These are phyloP conservation scores for Diplodia corticola DNA, from an alignment of 2,329 filamentous ascomycete species.

Conservation along the genomic window DNA sequence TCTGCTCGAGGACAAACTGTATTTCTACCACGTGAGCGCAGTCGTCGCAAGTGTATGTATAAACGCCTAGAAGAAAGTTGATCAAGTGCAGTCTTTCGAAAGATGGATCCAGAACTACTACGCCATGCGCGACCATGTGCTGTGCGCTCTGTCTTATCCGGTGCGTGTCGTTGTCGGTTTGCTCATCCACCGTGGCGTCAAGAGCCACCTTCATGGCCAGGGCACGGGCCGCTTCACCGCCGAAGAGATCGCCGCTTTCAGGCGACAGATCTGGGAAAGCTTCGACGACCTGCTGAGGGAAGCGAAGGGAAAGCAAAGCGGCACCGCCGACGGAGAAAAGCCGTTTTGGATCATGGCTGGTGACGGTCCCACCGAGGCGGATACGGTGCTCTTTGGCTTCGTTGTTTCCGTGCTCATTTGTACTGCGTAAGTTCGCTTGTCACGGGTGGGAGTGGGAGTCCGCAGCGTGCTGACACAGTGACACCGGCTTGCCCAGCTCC, in stretches of 20 bases:
- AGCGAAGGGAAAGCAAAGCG: slow-evolving; percentile 34
- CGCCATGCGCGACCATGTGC: slow-evolving; percentile 55
- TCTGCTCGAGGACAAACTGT: slow-evolving; percentile 61
- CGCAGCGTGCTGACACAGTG: neutral
- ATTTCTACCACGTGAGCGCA: slow-evolving; percentile 53
- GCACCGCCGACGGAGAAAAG: slow-evolving; percentile 23
- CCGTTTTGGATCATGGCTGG: slow-evolving; percentile 62
- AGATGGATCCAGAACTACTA: slow-evolving; percentile 62
- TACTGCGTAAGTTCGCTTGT: slow-evolving; percentile 50
- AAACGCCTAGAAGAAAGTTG: neutral
- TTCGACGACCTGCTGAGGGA: slow-evolving; percentile 49
- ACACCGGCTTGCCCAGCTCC: slow-evolving; percentile 24
- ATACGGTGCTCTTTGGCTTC: slow-evolving; percentile 60
- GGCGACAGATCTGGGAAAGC: slow-evolving; percentile 56
- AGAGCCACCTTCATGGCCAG: slow-evolving; percentile 55
- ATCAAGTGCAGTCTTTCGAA: slow-evolving; percentile 46
- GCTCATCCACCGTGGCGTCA: slow-evolving; percentile 49
- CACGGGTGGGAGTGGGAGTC: neutral
- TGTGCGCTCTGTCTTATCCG: slow-evolving; percentile 54
- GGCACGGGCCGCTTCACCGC: slow-evolving; percentile 54
- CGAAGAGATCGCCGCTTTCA: slow-evolving; percentile 51
- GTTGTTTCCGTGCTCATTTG: slow-evolving; percentile 54
- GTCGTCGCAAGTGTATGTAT: neutral
- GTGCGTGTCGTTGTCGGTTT: slow-evolving; percentile 54
- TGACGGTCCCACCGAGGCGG: slow-evolving; percentile 56